Evolutionary conservation across 2,329 filamentous ascomycete genomes (phyloP), one percentile per base, ranked within the genome.

Genomic region (Colletotrichum aenigma): DNA sequence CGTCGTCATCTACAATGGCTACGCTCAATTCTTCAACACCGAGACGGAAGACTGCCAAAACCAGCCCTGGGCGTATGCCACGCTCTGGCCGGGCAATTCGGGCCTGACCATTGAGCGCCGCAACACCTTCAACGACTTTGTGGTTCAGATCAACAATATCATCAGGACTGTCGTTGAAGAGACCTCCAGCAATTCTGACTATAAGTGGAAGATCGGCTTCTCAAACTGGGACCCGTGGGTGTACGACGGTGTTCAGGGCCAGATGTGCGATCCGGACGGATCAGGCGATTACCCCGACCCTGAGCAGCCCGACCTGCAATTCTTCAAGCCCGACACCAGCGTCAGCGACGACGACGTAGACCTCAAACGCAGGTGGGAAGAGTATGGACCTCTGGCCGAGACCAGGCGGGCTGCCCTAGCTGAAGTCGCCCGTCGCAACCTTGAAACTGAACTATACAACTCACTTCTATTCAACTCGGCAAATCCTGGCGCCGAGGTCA

Each of bases 1-100:
- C 64, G 75, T 83, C 36, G 78, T 84, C 21, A 76, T 85, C 15
- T 77, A 77, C 71, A 80, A 78, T 52, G 77, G 79, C 52, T 84
- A 84, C 68, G 82, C 81, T 3, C 81, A 70, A 9, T 85, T 81
- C 79, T 85, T 84, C 78, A 81, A 84, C 70, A 79, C 78, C 3
- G 78, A 80, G 10, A 21, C 55, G 6, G 65, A 64, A 16, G 76
- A 79, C 21, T 82, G 81, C 76, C 48, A 61, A 43, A 32, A 77
- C 8, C 64, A 76, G 38, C 28, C 64, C 13, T 77, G 74, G 72
- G 43, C 43, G 43, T 52, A 52, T 52, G 74, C 66, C 21, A 62
- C 61, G 18, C 62, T 61, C 26, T 76, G 73, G 65, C 28, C 30
- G 7, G 52, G 32, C 28, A 21, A n/a, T 52, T 16, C 48, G 12